Conservation (phyloP, 805 yeast genomes). For the Lachancea quebecensis region DNA sequence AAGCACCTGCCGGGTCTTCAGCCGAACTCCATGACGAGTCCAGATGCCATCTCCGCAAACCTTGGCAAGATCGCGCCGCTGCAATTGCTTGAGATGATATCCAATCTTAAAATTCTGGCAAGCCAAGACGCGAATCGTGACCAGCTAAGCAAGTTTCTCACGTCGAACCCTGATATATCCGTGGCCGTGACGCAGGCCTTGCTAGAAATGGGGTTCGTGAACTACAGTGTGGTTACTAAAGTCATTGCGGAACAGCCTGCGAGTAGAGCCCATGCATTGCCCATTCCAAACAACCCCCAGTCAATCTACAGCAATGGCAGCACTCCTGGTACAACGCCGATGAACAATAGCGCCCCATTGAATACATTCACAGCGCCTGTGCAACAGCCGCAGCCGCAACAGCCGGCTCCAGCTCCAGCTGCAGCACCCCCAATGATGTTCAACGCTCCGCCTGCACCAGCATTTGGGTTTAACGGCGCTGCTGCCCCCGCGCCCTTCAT, state of each 20-base stretch:
- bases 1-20: constrained; percentile 46
- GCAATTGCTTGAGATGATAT: constrained; percentile 58
- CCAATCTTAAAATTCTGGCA: constrained; percentile 55
- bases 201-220: constrained; percentile 69
- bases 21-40: constrained; percentile 38
- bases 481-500: constrained; percentile 11
- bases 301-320: constrained; percentile 5
- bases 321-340: constrained; percentile 6
- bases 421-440: constrained; percentile 11
- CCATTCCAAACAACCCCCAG: background rate
- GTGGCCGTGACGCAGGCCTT: constrained; percentile 67
- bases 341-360: constrained; percentile 10
- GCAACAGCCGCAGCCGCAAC: constrained; percentile 13
- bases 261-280: constrained; percentile 8
- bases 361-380: constrained; percentile 6
- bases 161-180: constrained; percentile 50
- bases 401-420: constrained; percentile 11
- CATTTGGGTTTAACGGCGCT: constrained; percentile 13
- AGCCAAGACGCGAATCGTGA: constrained; percentile 38
- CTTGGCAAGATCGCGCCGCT: constrained; percentile 63
- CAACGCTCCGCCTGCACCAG: background rate
- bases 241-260: constrained; percentile 31
- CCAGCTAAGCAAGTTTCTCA: constrained; percentile 49
- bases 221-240: constrained; percentile 57
- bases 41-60: constrained; percentile 53